Evolutionary conservation across 108 stramenopile species (phyloP), one percentile per base, ranked within the genome.

Genomic region (Schizochytrium sp.): DNA sequence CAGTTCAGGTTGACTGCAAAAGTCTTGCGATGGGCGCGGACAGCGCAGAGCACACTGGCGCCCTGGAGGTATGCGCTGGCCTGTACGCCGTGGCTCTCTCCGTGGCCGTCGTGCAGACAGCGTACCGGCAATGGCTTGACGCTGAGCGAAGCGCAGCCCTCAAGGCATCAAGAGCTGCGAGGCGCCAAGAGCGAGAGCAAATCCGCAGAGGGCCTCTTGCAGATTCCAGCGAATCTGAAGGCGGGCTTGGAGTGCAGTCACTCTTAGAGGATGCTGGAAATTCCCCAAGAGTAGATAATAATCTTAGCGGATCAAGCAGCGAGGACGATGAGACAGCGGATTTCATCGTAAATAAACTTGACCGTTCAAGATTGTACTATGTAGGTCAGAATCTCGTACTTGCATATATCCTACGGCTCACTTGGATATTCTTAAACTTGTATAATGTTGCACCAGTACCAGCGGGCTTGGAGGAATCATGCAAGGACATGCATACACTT

Each of bases 71-170:
- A 53, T 55, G 76, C 76, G 17, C 55, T 47, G 76, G 47, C 50
- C 76, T 83, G 76, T 83, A 83, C 76, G 76, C 53, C n/a, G 10
- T 7, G 45, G 76, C 45, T 47, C 53, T 83, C 15, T n/a, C 55
- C 50, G 38, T 55, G 50, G 76, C 76, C 50, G 28, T 13, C 17
- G 50, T 83, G 76, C 76, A 83, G 76, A 55, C 76, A 53, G 53
- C 53, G 76, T 83, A 83, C 76, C 8, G 76, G 76, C 53, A 55
- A 3, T 83, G 76, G 76, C 76, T 83, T 53, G 76, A 83, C 28
- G 53, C 47, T 17, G 76, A 83, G 47, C 76, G 76, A 55, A 38
- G 8, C 53, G 76, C 47, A 83, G 76, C 76, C n/a, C 76, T 49
- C 50, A n/a, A 40, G 28, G 50, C 50, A n/a, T n/a, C 28, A 53